Evolutionary conservation across 805 yeast species (phyloP).

Genomic region (Spathaspora boniae): DNA sequence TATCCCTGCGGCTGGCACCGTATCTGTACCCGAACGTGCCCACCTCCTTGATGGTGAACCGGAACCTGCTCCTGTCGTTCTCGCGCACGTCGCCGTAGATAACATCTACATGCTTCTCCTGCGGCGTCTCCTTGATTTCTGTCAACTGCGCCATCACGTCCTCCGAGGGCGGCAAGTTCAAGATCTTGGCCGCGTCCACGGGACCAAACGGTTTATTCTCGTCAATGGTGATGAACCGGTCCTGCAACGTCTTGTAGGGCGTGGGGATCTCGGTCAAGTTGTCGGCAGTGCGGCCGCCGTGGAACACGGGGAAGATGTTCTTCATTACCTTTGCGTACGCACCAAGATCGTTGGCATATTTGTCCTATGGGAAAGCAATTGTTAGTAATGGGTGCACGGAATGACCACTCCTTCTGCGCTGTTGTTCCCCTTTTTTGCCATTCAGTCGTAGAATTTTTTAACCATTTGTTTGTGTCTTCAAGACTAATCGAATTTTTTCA

Average conservation of each 20-base stretch:
- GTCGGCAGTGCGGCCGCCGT: conserved; percentile 46
- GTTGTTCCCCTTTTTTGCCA: neutral
- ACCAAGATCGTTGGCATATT: conserved; percentile 52
- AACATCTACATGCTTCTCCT: conserved; percentile 26
- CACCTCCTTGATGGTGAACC: conserved; percentile 72
- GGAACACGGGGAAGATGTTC: conserved; percentile 76
- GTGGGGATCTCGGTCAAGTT: conserved; percentile 92
- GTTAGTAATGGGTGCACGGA: conserved; percentile 31
- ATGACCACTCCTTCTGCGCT: neutral
- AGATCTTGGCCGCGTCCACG: conserved; percentile 83
- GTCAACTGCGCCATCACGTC: conserved; percentile 69
- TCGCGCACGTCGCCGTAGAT: conserved; percentile 54
- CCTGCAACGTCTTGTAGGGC: conserved; percentile 75
- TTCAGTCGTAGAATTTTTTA: conserved; percentile 28
- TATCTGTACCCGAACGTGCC: conserved; percentile 90
- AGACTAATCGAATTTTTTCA: conserved; percentile 67
- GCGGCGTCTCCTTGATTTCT: conserved; percentile 23
- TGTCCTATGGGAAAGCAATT: conserved; percentile 30
- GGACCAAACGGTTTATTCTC: conserved; percentile 97
- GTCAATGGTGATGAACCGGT: conserved; percentile 83
- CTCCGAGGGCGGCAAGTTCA: conserved; percentile 85
- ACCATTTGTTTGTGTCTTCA: conserved; percentile 65
- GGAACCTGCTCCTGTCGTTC: conserved; percentile 71
- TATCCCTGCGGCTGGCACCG: conserved; percentile 87
- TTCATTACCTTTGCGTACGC: conserved; percentile 62